Base-by-base conservation (phyloP, 257 asterid species). In the Capsicum baccatum region DNA sequence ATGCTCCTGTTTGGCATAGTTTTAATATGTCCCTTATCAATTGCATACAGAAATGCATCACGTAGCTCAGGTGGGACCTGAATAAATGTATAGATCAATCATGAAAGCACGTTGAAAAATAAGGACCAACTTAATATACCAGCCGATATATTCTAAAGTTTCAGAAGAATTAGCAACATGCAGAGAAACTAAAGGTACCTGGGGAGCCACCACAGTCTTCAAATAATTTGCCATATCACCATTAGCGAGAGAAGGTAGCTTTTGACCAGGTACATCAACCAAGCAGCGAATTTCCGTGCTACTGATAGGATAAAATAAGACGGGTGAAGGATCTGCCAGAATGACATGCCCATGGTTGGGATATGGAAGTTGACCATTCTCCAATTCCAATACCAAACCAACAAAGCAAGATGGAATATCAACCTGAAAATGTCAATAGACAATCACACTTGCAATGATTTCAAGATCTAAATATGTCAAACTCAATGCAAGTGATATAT, bases 1-100 rank as follows among this genome's bases (percentile, higher is more conserved):
- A 91, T 89, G 90, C 91, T 91, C 82, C 89, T 81, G 85, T 91
- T 91, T 2, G 91, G 91, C 94, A 91, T 91, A 42, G 92, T 87
- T 80, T 88, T 86, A 44, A 91, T 89, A 59, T 82, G 85, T 14
- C 94, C 94, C 83, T 88, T 88, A 9, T 91, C 91, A 50, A 91
- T 80, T 6, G 92, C 91, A 63, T 76, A 44, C 48, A 91, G 15
- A 88, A 91, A 91, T 0, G 94, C 90, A 55, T 86, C 88, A 14
- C 63, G 91, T 19, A 91, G 83, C 86, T 87, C 90, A 9, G 87
- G 84, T 8, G 94, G 94, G 67, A 91, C 87, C 94, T 87, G 74
- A n/a, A 55, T 50, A 83, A 86, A 56, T 55, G 62, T 52, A 64
- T 42, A 82, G 13, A 8, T 69, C 26, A 11, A 50, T 63, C 60